Evolutionary conservation across 345 rosid species (phyloP).

Genomic region (Citrus mangshanensis): DNA sequence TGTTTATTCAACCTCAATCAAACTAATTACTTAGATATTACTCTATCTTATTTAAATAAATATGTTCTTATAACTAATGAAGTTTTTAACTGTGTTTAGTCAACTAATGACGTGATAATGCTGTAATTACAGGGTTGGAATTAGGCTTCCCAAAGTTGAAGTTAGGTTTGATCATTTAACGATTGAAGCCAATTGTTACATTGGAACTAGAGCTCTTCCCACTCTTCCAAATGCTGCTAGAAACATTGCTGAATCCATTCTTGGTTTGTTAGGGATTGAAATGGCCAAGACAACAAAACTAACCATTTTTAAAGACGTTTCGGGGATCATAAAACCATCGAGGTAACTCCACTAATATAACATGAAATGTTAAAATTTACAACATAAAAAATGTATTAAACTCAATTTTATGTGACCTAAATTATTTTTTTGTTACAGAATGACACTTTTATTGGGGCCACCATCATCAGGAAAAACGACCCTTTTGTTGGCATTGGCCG

Average conservation of each 20-base stretch:
- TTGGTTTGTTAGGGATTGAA: slow-evolving; percentile 51
- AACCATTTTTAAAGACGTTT: slow-evolving; percentile 74
- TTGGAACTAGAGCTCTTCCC: slow-evolving; percentile 85
- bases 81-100: not conserved
- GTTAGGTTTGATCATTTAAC: slow-evolving; percentile 66
- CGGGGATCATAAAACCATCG: slow-evolving; percentile 70
- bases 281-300: slow-evolving; percentile 64
- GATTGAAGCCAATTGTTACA: slow-evolving; percentile 66
- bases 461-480: slow-evolving; percentile 95
- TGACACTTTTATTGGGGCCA: slow-evolving; percentile 79
- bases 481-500: slow-evolving; percentile 72
- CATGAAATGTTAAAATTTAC: not conserved
- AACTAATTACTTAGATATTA: too few species aligned
- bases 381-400: not conserved
- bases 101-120: not conserved
- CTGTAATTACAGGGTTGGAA: slow-evolving; percentile 63
- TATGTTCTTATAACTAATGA: not conserved
- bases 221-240: slow-evolving; percentile 63
- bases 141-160: slow-evolving; percentile 71
- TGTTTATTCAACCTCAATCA: not conserved
- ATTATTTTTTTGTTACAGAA: slow-evolving; percentile 27
- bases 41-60: not conserved
- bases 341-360: slow-evolving; percentile 27
- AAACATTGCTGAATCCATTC: slow-evolving; percentile 65
- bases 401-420: not conserved